A percentile compares a stretch with the other conserved stretches of the same genome.
These are phyloP conservation scores for Hydrangea macrophylla DNA, from an alignment of 148 eudicot species.

Conservation along the genomic window DNA sequence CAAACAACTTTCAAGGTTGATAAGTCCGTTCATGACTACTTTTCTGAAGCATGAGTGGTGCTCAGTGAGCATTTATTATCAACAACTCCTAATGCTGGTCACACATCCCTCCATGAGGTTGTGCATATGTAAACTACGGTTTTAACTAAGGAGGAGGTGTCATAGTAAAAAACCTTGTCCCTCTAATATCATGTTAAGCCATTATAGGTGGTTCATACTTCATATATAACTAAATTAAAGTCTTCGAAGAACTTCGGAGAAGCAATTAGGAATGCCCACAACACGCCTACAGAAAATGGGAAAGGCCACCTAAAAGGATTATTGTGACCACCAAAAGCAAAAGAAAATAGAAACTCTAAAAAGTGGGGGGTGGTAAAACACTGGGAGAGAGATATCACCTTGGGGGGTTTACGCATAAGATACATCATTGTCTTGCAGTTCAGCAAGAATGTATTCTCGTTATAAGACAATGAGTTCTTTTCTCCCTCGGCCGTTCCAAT, in stretches of 20 bases:
- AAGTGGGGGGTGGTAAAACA: background rate
- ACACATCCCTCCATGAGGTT: too few species aligned
- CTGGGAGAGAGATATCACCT: slow-evolving; percentile 44
- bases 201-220: background rate
- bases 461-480: slow-evolving; percentile 93
- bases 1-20: background rate
- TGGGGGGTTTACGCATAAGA: slow-evolving; percentile 84
- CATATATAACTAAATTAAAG: background rate
- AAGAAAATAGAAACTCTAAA: background rate
- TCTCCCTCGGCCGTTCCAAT: slow-evolving; percentile 97
- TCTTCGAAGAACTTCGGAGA: too few species aligned
- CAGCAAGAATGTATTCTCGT: slow-evolving; percentile 89
- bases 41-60: too few species aligned
- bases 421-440: slow-evolving; percentile 97
- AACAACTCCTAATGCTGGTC: too few species aligned
- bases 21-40: too few species aligned
- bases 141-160: too few species aligned
- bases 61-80: too few species aligned
- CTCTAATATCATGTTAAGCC: too few species aligned
- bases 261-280: background rate
- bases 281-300: background rate
- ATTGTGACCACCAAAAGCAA: background rate
- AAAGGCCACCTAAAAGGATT: background rate
- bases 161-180: too few species aligned
- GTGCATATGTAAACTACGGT: too few species aligned